Conservation (phyloP, 208 protist species). For the Acanthamoeba quina region DNA sequence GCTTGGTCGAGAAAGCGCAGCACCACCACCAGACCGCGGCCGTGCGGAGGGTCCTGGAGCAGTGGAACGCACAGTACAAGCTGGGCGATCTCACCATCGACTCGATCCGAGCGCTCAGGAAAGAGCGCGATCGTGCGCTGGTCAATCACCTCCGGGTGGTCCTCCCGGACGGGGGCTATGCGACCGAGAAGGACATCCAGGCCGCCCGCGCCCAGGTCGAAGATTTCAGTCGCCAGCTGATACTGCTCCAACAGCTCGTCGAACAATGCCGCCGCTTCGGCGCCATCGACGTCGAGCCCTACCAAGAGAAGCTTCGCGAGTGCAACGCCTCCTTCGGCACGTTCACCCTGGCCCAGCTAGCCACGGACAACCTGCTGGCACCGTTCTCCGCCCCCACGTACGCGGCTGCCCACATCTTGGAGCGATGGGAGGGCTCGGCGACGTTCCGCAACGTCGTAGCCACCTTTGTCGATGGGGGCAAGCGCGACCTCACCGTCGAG, state of each 20-base stretch:
- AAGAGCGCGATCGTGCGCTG: neutral
- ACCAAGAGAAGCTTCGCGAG: neutral
- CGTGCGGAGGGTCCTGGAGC: too few relatives aligned
- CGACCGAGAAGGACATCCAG: neutral
- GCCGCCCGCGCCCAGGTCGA: neutral
- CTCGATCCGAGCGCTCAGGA: neutral
- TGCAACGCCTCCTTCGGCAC: neutral
- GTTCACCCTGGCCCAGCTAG: neutral
- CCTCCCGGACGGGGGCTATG: neutral
- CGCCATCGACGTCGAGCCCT: neutral
- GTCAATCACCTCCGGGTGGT: neutral
- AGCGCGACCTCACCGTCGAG: neutral
- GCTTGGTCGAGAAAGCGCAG: too few relatives aligned
- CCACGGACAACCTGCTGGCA: neutral
- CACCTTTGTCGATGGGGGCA: neutral
- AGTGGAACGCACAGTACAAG: too few relatives aligned
- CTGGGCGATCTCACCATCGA: neutral
- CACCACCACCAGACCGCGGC: too few relatives aligned
- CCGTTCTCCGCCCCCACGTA: neutral
- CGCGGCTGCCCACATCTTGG: neutral
- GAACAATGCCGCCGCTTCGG: neutral
- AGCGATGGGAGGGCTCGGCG: neutral
- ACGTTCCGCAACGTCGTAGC: conserved; percentile 1
- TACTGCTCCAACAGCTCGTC: neutral
- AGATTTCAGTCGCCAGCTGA: neutral